phyloP scores from a whole-genome alignment of 441 rosid genomes.

The Viola pubescens region DNA sequence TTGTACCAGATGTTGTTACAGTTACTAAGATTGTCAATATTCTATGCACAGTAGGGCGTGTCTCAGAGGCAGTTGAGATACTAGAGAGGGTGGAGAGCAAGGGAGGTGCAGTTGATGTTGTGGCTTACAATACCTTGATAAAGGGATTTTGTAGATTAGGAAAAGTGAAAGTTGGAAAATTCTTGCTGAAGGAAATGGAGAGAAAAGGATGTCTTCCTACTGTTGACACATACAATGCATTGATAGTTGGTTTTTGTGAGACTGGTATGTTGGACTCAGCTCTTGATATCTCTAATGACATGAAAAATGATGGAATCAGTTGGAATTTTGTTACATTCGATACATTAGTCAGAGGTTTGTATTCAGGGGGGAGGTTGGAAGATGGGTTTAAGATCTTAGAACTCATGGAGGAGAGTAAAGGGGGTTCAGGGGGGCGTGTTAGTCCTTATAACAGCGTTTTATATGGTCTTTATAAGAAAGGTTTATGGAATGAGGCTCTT shows the following conservation, averaged over 20 bases:
- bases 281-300: conserved; percentile 56
- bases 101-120: conserved; percentile 54
- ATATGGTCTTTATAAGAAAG: conserved; percentile 58
- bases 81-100: conserved; percentile 61
- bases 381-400: conserved; percentile 68
- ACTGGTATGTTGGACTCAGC: conserved; percentile 54
- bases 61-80: conserved; percentile 55
- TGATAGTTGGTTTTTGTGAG: conserved; percentile 58
- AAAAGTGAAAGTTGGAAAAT: conserved; percentile 47
- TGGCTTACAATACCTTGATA: conserved; percentile 64
- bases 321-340: conserved; percentile 57
- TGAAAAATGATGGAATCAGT: conserved; percentile 65
- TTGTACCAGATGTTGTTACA: conserved; percentile 59
- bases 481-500: conserved; percentile 49
- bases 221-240: conserved; percentile 51
- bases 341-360: conserved; percentile 47
- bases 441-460: conserved; percentile 64
- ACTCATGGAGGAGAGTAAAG: conserved; percentile 60
- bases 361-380: conserved; percentile 41
- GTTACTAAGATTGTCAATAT: conserved; percentile 59
- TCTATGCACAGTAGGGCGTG: conserved; percentile 57
- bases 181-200: conserved; percentile 71
- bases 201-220: conserved; percentile 69
- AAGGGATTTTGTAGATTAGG: conserved; percentile 55
- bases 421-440: conserved; percentile 26